Conservation (phyloP, 305 asterid genomes). For the Fraxinus xanthoxyloides region DNA sequence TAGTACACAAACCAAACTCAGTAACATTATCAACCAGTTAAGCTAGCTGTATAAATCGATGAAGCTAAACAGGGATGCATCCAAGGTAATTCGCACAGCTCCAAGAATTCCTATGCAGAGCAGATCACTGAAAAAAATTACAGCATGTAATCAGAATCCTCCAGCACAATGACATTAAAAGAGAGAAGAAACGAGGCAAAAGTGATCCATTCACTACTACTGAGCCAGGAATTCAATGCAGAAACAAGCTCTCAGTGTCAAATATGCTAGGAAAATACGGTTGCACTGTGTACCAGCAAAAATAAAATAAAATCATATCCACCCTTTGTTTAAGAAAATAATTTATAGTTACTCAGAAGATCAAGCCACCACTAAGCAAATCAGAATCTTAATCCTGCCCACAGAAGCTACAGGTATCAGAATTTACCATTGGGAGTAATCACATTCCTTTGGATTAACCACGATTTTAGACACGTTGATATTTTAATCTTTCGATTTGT, state of each 20-base stretch:
- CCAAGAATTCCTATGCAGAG: not conserved
- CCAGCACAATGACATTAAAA: not conserved
- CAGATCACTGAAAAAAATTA: conserved; percentile 32
- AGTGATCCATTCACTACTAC: not conserved
- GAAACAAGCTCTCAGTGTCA: not conserved
- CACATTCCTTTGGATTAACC: not conserved
- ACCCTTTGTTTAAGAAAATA: not conserved
- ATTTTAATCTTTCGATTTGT: not conserved
- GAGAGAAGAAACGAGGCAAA: not conserved
- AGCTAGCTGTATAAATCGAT: not conserved
- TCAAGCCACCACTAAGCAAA: not conserved
- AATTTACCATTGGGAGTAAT: not conserved
- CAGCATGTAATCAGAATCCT: not conserved
- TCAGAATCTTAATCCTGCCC: not conserved
- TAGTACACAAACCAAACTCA: conserved; percentile 17
- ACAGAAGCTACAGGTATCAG: not conserved
- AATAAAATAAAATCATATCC: not conserved
- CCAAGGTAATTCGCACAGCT: not conserved
- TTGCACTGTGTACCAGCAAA: not conserved
- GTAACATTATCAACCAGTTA: conserved; percentile 17
- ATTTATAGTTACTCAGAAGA: not conserved
- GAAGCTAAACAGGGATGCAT: not conserved
- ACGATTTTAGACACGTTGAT: not conserved
- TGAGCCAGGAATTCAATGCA: not conserved
- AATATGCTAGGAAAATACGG: not conserved